Base-by-base conservation (phyloP, 495 filamentous ascomycete genomes). In the Hypomontagnella submonticulosa region DNA sequence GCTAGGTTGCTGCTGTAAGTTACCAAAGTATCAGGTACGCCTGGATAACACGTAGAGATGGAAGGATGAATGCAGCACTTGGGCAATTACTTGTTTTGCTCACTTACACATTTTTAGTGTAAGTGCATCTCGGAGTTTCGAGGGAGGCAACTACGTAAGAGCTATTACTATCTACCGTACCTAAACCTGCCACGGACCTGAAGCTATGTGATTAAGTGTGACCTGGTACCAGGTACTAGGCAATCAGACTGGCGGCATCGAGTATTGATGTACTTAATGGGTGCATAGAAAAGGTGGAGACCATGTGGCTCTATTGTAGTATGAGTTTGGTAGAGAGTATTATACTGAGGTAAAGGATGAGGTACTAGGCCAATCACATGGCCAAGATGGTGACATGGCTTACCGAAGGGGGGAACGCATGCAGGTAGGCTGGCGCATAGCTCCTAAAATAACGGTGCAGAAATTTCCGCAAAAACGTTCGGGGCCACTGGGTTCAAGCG, bases 361-460 rank as follows among this genome's bases (percentile, higher is more conserved):
- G 36, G 42, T 15, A 27, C 7, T n/a, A 10, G 30, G 2, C 66
- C 66, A 69, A 69, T 69, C 18, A 57, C 7, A 41, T 27, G 2
- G 4, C 34, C 33, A 13, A 52, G 15, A 27, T 27, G 34, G 43
- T 57, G 32, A 44, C 30, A 63, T 63, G 54, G 66, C 66, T 69
- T 69, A 69, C 66, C 66, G 66, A 69, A 69, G 66, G 66, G 58
- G 65, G 66, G 60, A 69, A 64, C 55, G 33, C 54, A 64, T 59
- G 60, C 60, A 69, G 59, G 38, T 32, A 47, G 43, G n/a, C 32
- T 47, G 20, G 42, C 19, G 20, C 16, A 41, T 30, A 60, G 50
- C 43, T 69, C 56, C 60, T 69, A 69, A 64, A 69, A 69, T 69
- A 69, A 69, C 66, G 66, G 66, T 69, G 66, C 66, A 69, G 66